Evolutionary conservation across 768 basidiomycete species (phyloP), one percentile per base, ranked within the genome.

Genomic region (Lactarius hatsudake): DNA sequence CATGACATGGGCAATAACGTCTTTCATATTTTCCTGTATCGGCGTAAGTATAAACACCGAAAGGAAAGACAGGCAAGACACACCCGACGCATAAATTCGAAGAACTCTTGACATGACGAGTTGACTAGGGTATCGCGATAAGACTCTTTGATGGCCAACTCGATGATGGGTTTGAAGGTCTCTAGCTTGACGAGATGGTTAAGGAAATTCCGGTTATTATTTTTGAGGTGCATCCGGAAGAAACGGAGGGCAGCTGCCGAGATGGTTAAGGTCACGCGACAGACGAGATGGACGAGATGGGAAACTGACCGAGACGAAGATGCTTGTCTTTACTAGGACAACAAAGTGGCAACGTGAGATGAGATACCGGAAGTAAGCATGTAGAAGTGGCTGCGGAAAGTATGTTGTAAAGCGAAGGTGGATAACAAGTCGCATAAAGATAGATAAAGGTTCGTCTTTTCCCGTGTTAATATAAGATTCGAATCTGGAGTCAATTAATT

Each of bases 51-150:
- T 51, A 73, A 63, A 20, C 58, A 60, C 45, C n/a, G 45, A 38
- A 56, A 55, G n/a, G 58, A 55, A 55, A 53, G 26, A 61, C 38
- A 48, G 0, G 3, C 48, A 51, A 56, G 23, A 77, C 85, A 69
- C 69, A 96, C 95, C 79, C 87, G 84, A 63, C 94, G 88, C 77
- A 98, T 91, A 71, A 86, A 84, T 72, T 99, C 97, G 73, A 98
- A 95, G 69, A 92, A 91, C 76, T 98, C 97, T 76, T 97, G 90
- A 81, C 94, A 98, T 45, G 95, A 93, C 72, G 94, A 95, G 72
- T 90, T 92, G 63, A 99, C 80, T 68, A 99, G 83, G 78, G 96
- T 99, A 76, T 99, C 97, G 65, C 93, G 83, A 62, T 83, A 80
- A 40, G 91, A 90, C 77, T 97, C 96, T 68, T 86, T 84, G 34